Evolutionary conservation across 2,329 filamentous ascomycete species (phyloP).

Genomic region (Diplodia sapinea): DNA sequence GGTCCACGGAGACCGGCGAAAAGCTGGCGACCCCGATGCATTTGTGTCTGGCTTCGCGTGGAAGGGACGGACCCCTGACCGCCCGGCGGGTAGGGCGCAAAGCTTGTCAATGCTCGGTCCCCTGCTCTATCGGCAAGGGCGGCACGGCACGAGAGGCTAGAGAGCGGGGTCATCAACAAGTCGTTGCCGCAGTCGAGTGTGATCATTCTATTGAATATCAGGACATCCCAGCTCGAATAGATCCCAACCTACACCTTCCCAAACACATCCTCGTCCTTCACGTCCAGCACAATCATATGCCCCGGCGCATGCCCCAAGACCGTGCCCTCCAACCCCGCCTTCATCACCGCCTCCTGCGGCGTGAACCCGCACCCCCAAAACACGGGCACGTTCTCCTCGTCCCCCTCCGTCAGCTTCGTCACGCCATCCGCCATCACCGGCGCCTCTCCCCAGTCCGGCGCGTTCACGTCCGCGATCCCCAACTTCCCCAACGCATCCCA

Average conservation of each 20-base stretch:
- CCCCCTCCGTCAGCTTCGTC: constrained; percentile 43
- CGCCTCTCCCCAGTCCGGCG: constrained; percentile 64
- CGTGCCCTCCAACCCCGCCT: constrained; percentile 58
- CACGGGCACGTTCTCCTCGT: constrained; percentile 58
- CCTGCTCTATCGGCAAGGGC: constrained; percentile 8
- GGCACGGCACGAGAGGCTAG: constrained; percentile 1
- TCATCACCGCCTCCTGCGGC: constrained; percentile 68
- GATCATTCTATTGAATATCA: too few species aligned
- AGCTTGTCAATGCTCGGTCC: constrained; percentile 22
- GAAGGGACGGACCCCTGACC: neutral
- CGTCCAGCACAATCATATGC: constrained; percentile 66
- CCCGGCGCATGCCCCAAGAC: constrained; percentile 68
- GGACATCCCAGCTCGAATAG: too few species aligned
- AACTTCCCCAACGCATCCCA: constrained; percentile 61
- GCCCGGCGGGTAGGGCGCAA: constrained; percentile 23
- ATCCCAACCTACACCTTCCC: neutral
- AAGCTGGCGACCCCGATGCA: neutral
- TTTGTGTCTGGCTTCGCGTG: neutral
- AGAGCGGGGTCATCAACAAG: neutral
- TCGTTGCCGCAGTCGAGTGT: neutral
- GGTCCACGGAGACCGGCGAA: constrained; percentile 13
- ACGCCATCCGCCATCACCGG: constrained; percentile 49
- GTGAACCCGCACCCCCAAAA: constrained; percentile 72
- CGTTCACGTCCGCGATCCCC: constrained; percentile 61
- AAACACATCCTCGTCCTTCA: constrained; percentile 27